Conservation (phyloP, 192 early-diverging fungal species). For the Entomortierella lignicola region DNA sequence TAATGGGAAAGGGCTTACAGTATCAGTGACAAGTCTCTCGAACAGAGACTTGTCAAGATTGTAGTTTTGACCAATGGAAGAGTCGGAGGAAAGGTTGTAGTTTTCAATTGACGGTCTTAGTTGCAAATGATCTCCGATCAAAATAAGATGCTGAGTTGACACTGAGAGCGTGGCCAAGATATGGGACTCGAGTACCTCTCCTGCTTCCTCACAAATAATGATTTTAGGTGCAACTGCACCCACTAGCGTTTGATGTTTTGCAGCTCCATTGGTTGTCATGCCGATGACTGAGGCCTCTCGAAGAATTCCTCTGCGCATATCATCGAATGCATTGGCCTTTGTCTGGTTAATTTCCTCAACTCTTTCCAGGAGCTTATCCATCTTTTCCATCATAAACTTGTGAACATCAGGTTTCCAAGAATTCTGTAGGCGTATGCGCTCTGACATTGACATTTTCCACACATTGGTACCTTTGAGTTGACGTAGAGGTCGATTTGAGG, state of each 20-base stretch:
- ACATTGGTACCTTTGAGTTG: conserved; percentile 30
- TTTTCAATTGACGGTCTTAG: conserved; percentile 47
- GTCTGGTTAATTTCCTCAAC: conserved; percentile 4
- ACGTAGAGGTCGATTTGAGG: conserved; percentile 1
- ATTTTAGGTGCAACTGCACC: conserved; percentile 56
- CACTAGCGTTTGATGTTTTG: conserved; percentile 59
- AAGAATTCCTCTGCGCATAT: conserved; percentile 41
- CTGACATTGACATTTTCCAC: conserved; percentile 61
- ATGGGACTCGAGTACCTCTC: conserved; percentile 68
- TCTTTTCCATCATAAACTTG: conserved; percentile 19
- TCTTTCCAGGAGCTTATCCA: conserved; percentile 22
- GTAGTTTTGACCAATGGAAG: conserved; percentile 50
- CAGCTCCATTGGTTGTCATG: conserved; percentile 71
- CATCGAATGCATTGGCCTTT: conserved; percentile 45
- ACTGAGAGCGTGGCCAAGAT: conserved; percentile 58
- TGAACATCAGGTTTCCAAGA: conserved; percentile 52
- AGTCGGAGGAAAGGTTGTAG: conserved; percentile 52
- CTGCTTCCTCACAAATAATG: conserved; percentile 71
- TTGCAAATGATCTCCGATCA: conserved; percentile 64
- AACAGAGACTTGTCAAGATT: conserved; percentile 61
- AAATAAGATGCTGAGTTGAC: conserved; percentile 64
- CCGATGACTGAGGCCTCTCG: conserved; percentile 58
- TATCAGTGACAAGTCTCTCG: conserved; percentile 58
- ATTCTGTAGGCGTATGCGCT: conserved; percentile 53
- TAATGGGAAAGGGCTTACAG: conserved; percentile 49